These are phyloP conservation scores for Boletus sp. DNA, from an alignment of 1,284 basidiomycete species.

Conservation along the genomic window DNA sequence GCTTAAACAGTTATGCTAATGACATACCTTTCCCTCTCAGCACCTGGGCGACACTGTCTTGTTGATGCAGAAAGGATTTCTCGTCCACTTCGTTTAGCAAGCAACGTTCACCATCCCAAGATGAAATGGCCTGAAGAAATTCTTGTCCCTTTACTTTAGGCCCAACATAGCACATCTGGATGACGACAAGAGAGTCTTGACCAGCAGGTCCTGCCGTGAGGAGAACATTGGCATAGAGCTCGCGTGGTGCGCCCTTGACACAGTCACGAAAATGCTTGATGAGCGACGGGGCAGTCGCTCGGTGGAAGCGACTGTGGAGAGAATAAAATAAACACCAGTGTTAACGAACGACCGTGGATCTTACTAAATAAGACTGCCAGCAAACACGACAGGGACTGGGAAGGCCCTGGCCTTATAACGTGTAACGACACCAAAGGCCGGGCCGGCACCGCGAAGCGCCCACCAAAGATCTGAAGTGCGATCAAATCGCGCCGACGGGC, in stretches of 20 bases:
- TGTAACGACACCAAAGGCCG: constrained; percentile 83
- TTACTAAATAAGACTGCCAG: constrained; percentile 88
- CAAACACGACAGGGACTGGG: constrained; percentile 85
- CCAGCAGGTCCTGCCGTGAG: constrained; percentile 84
- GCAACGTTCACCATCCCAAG: constrained; percentile 82
- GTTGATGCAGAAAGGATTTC: constrained; percentile 84
- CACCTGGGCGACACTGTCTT: constrained; percentile 88
- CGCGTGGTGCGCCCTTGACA: constrained; percentile 80
- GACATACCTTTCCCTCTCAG: constrained; percentile 71
- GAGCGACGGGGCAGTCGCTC: constrained; percentile 78
- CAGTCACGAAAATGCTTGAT: constrained; percentile 92
- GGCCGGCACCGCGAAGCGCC: constrained; percentile 84
- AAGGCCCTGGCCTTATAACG: constrained; percentile 84
- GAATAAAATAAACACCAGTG: not conserved
- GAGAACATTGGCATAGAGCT: constrained; percentile 86
- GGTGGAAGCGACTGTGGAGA: constrained; percentile 71
- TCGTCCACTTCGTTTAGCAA: constrained; percentile 87
- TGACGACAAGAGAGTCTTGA: constrained; percentile 79
- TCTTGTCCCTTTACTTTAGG: constrained; percentile 71
- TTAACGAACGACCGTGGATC: constrained; percentile 25
- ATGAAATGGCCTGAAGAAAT: constrained; percentile 77
- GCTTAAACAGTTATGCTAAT: not conserved
- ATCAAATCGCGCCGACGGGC: not conserved
- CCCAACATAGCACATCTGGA: constrained; percentile 88
- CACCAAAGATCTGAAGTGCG: constrained; percentile 73